Conservation (phyloP, 164 flowering plant genomes). For the Magnolia officinalis region DNA sequence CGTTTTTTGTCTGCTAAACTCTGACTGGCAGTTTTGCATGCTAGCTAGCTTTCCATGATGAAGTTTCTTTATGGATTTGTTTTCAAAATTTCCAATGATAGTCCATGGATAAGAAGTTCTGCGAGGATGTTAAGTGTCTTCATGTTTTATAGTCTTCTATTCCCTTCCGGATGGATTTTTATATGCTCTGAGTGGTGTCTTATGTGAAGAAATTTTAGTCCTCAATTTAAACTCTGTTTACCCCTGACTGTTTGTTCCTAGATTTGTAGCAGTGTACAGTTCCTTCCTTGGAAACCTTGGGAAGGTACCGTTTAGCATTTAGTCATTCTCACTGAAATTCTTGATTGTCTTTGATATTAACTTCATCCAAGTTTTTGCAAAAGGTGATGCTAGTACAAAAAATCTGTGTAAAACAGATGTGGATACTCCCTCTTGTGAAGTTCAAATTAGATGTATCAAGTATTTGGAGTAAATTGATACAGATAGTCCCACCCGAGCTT, state of each 20-base stretch:
- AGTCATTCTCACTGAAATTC: background rate
- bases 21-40: background rate
- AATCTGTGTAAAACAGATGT: background rate
- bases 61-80: background rate
- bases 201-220: background rate
- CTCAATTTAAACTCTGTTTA: background rate
- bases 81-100: too few relatives aligned
- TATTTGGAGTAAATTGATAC: background rate
- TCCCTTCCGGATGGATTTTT: background rate
- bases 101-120: background rate
- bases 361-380: background rate
- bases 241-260: conserved; percentile 36
- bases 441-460: background rate
- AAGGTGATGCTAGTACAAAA: background rate
- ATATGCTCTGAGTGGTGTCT: background rate
- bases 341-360: background rate
- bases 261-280: conserved; percentile 94
- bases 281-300: conserved; percentile 96
- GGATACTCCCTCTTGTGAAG: background rate
- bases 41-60: background rate
- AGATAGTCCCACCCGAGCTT: background rate
- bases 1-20: background rate
- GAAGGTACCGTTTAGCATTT: conserved; percentile 53
- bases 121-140: background rate
- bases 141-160: background rate